Evolutionary conservation across 768 basidiomycete species (phyloP), one percentile per base, ranked within the genome.

Genomic region (Tricholomella constricta): DNA sequence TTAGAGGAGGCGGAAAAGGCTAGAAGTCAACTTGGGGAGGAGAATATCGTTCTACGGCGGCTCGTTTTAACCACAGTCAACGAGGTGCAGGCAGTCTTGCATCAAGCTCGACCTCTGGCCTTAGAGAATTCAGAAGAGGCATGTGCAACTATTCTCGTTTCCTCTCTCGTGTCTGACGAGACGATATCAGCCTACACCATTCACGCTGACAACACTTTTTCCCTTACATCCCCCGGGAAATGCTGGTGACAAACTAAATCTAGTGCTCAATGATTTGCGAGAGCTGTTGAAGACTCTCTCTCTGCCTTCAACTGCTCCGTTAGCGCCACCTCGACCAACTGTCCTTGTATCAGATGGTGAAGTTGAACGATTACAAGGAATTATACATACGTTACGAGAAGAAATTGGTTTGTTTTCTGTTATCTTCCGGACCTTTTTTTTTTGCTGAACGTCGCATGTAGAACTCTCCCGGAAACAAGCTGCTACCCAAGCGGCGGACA

Each of bases 1-100:
- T 72, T 93, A 29, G 84, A 86, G 42, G 81, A 92, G 58, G 85
- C 89, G 0, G 90, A 93, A 65, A 75, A 77, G 45, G 82, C 88
- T 1, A 75, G 88, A 34, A 71, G 71, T 20, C 79, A 79, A 38
- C 77, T 93, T 17, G 66, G 73, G 26, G 81, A 85, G 32, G 89
- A 94, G 64, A 91, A 87, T 48, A 63, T 78, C 27, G 72, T 74
- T 31, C 74, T 93, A 31, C 81, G 82, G 48, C 79, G 77, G 26
- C 67, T 90, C 23, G 64, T 89, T 3, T 62, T 94, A 45, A 75
- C 76, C 34, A 74, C 81, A 6, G 81, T 85, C 31, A 91, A 91
- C 59, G 84, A 85, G 52, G 65, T 89, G 15, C 84, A 87, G 63
- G 67, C 74, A 14, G 66, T 85, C 43, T 49, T 84, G 17, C 75